Conservation (phyloP, 176 grass and related monocot species). For the Raddia guianensis region DNA sequence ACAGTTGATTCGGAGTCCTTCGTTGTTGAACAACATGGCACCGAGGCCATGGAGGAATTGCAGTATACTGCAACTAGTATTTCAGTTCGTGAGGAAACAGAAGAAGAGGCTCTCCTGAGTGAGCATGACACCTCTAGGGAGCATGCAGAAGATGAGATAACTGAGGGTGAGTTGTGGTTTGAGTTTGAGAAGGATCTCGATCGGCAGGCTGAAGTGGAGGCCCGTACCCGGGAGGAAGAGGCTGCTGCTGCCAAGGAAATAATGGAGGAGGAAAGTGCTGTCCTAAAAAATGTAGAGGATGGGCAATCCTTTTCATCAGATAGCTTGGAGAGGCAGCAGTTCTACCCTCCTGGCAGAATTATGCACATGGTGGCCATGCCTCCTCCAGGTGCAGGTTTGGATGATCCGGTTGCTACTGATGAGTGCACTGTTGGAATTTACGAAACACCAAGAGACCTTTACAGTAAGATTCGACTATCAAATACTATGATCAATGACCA, state of each 20-base stretch:
- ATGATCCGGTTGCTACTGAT: constrained; percentile 43
- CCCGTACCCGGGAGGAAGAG: constrained; percentile 56
- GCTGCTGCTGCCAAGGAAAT: constrained; percentile 66
- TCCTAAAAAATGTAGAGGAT: constrained; percentile 54
- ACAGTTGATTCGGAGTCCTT: constrained; percentile 53
- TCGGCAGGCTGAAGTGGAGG: constrained; percentile 52
- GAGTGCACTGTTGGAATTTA: constrained; percentile 79
- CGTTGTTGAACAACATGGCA: constrained; percentile 49
- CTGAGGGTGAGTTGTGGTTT: constrained; percentile 78
- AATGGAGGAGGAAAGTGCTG: constrained; percentile 60
- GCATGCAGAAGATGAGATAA: constrained; percentile 63
- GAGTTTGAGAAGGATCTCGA: constrained; percentile 83
- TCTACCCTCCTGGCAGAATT: constrained; percentile 93
- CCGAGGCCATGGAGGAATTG: constrained; percentile 50
- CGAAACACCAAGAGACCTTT: constrained; percentile 75
- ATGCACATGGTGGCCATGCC: constrained; percentile 95
- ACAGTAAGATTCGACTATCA: constrained; percentile 87
- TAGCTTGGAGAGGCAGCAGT: constrained; percentile 66
- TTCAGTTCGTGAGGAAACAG: constrained; percentile 68
- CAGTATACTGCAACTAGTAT: constrained; percentile 54
- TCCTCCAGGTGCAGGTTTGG: constrained; percentile 42
- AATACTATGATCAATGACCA: constrained; percentile 99
- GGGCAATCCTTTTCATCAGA: constrained; percentile 58
- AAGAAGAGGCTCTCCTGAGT: constrained; percentile 70
- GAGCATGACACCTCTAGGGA: constrained; percentile 54